Evolutionary conservation across 106 monocot genomes (phyloP).

Genomic region (Iris macrosiphon): DNA sequence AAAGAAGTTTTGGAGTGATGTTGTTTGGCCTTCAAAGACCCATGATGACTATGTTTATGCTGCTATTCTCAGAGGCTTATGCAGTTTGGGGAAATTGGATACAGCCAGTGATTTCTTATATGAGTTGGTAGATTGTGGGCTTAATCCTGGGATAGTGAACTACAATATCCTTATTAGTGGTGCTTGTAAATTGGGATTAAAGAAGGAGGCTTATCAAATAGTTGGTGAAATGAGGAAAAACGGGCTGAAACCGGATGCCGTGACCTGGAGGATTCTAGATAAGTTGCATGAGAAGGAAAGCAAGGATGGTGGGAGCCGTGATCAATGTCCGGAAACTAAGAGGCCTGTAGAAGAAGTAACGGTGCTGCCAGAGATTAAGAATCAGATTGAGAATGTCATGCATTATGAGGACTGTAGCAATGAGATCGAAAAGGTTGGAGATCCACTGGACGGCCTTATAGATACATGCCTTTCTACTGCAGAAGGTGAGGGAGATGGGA

Average conservation of each 20-base stretch:
- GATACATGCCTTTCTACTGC: slow-evolving; percentile 9
- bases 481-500: not conserved
- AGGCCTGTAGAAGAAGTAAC: not conserved
- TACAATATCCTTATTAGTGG: slow-evolving; percentile 76
- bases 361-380: not conserved
- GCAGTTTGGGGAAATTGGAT: slow-evolving; percentile 47
- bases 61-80: slow-evolving; percentile 59
- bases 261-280: slow-evolving; percentile 84
- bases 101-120: slow-evolving; percentile 82
- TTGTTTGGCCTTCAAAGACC: slow-evolving; percentile 57
- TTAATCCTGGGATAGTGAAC: slow-evolving; percentile 60
- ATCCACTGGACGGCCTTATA: slow-evolving; percentile 11
- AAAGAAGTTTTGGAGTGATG: slow-evolving; percentile 70
- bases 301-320: not conserved
- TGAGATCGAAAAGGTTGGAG: slow-evolving; percentile 9
- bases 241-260: slow-evolving; percentile 62
- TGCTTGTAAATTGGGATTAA: slow-evolving; percentile 54
- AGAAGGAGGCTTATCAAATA: slow-evolving; percentile 68
- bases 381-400: slow-evolving; percentile 4
- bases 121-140: slow-evolving; percentile 74
- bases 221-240: slow-evolving; percentile 86
- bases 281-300: slow-evolving; percentile 40
- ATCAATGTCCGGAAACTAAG: slow-evolving; percentile 5
- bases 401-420: not conserved
- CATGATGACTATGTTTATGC: slow-evolving; percentile 86